A percentile compares a stretch with the other conserved stretches of the same genome.
Evolutionary conservation across 73 alveolate species (phyloP).

Genomic region (Effrenium voratum): DNA sequence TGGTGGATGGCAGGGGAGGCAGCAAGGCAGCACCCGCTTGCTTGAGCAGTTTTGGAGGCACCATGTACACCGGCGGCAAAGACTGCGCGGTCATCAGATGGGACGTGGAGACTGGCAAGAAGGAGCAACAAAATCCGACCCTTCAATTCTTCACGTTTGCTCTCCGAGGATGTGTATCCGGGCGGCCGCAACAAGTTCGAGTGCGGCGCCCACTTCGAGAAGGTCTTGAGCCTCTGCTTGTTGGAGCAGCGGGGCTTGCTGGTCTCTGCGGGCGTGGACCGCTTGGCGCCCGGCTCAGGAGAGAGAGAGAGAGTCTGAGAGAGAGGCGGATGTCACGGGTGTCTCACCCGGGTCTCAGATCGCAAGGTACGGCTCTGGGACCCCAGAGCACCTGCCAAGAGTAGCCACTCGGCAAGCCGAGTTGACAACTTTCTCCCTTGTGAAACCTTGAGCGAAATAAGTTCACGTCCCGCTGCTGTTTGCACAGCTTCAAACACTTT

Average conservation of each 20-base stretch:
- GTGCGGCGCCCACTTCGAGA: conserved; percentile 88
- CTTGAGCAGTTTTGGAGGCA: not conserved
- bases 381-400: conserved; percentile 58
- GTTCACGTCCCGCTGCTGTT: no score
- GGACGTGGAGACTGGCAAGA: conserved; percentile 90
- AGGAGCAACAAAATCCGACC: not conserved
- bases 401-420: conserved; percentile 31
- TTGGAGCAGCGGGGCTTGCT: conserved; percentile 79
- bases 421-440: no score
- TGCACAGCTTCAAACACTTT: no score
- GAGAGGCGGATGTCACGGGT: no score
- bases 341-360: no score
- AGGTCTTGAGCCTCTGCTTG: conserved; percentile 55
- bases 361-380: conserved; percentile 84
- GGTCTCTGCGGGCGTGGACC: conserved; percentile 78
- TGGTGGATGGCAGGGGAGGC: not conserved
- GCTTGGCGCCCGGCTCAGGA: not conserved
- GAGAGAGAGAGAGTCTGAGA: no score
- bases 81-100: conserved; percentile 81
- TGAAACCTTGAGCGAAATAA: no score
- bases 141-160: not conserved
- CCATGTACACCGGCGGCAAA: conserved; percentile 91
- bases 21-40: not conserved
- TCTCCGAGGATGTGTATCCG: conserved; percentile 60
- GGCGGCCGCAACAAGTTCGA: conserved; percentile 91